Conservation (phyloP, 108 stramenopile species). For the Nitzschia palea region DNA sequence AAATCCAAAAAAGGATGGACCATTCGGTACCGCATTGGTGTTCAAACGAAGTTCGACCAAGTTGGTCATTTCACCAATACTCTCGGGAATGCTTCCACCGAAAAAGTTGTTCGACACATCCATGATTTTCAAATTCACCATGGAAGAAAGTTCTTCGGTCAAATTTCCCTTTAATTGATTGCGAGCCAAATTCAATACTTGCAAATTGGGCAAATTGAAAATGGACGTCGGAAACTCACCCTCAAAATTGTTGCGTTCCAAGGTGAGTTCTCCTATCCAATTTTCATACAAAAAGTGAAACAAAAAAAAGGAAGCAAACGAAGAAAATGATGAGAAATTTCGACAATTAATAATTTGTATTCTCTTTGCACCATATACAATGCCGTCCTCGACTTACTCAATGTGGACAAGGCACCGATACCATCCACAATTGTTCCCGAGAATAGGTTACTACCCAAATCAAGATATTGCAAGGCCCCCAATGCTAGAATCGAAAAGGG, state of each 20-base stretch:
- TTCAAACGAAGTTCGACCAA: slow-evolving; percentile 54
- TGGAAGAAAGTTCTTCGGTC: neutral
- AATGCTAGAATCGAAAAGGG: slow-evolving; percentile 16
- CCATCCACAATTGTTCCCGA: slow-evolving; percentile 6
- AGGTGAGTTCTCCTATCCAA: slow-evolving; percentile 3
- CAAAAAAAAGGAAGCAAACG: too few relatives aligned
- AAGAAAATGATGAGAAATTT: too few relatives aligned
- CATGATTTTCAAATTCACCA: slow-evolving; percentile 11
- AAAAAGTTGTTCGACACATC: slow-evolving; percentile 27
- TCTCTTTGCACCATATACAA: too few relatives aligned
- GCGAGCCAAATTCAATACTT: slow-evolving; percentile 59
- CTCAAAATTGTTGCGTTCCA: slow-evolving; percentile 28
- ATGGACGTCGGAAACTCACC: slow-evolving; percentile 31
- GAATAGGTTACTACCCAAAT: slow-evolving; percentile 14
- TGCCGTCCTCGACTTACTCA: slow-evolving; percentile 5
- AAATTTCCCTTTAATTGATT: slow-evolving; percentile 60
- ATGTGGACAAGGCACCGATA: slow-evolving; percentile 2
- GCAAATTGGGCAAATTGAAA: slow-evolving; percentile 33
- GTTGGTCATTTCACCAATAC: slow-evolving; percentile 21
- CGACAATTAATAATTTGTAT: too few relatives aligned
- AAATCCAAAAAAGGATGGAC: slow-evolving; percentile 22
- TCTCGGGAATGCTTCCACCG: slow-evolving; percentile 17
- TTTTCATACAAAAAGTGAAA: too few relatives aligned
- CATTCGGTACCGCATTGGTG: slow-evolving; percentile 34
- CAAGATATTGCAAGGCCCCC: slow-evolving; percentile 3